Percentiles rank a stretch among this genome's conserved stretches.
phyloP scores from a whole-genome alignment of 306 rosid genomes.

The Cucurbita pepo region DNA sequence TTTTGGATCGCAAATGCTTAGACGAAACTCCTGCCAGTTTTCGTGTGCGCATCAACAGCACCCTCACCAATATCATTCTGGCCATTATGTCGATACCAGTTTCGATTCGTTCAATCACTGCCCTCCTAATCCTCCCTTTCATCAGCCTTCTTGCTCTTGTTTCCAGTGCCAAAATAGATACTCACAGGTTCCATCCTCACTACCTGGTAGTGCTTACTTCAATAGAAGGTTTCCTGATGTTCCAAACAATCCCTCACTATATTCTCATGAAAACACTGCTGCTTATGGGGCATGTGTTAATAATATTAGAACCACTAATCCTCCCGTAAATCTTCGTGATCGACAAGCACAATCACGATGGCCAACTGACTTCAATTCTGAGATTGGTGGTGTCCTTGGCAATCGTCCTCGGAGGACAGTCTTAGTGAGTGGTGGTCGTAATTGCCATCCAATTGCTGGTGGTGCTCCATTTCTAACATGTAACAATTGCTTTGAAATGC shows the following conservation, averaged over 20 bases:
- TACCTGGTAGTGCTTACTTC: conserved; percentile 26
- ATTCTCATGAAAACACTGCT: conserved; percentile 37
- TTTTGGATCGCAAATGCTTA: conserved; percentile 30
- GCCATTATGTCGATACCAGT: conserved; percentile 29
- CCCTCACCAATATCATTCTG: conserved; percentile 58
- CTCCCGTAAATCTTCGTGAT: conserved; percentile 27
- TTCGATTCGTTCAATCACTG: conserved; percentile 38
- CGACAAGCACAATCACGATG: conserved; percentile 38
- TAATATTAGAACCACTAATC: conserved; percentile 28
- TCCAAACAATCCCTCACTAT: conserved; percentile 36
- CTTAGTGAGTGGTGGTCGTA: conserved; percentile 28
- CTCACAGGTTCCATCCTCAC: conserved; percentile 30
- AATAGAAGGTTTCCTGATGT: conserved; percentile 40
- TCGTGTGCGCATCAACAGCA: conserved; percentile 36
- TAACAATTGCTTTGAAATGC: conserved; percentile 61
- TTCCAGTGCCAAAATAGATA: conserved; percentile 47
- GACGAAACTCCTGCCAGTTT: conserved; percentile 34
- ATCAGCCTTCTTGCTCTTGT: conserved; percentile 75
- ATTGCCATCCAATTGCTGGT: conserved; percentile 55
- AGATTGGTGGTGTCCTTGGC: conserved; percentile 22
- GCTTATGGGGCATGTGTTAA: conserved; percentile 34
- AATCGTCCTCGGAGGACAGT: conserved; percentile 37
- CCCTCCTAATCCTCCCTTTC: conserved; percentile 34
- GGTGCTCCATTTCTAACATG: conserved; percentile 92
- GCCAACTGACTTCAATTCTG: conserved; percentile 44